Conservation (phyloP, 2,329 filamentous ascomycete species). For the Ceratocystis destructans region DNA sequence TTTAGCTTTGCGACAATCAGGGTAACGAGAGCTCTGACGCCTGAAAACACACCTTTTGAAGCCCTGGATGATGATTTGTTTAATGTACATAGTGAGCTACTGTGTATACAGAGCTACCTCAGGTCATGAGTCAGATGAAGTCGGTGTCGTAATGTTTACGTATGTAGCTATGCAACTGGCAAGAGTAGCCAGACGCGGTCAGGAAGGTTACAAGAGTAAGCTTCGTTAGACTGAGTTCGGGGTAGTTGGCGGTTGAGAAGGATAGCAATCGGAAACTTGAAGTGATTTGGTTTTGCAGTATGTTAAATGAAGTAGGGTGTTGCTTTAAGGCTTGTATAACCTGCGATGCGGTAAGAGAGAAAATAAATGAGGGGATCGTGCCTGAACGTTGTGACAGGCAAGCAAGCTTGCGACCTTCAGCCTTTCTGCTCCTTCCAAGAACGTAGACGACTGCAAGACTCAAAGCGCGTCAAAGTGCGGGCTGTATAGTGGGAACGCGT, state of each 20-base stretch:
- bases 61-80: constrained; percentile 99
- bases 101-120: constrained; percentile 12
- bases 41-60: constrained; percentile 72
- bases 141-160: neutral
- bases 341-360: neutral
- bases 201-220: neutral
- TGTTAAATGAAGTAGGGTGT: neutral
- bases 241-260: neutral
- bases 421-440: constrained; percentile 13
- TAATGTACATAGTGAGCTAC: constrained; percentile 72
- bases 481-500: constrained; percentile 10
- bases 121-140: constrained; percentile 1
- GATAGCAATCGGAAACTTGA: neutral
- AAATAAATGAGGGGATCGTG: neutral
- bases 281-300: neutral
- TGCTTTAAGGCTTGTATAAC: neutral
- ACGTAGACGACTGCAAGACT: neutral
- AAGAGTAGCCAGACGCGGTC: neutral
- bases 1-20: neutral
- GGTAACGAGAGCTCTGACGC: neutral
- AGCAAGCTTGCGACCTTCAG: constrained; percentile 8
- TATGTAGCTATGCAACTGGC: neutral
- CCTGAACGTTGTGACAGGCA: neutral
- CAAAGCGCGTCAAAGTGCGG: constrained; percentile 12
- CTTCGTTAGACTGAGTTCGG: neutral